Percentiles rank a stretch among this genome's conserved stretches.
Evolutionary conservation across 257 asterid genomes (phyloP).

Genomic region (Rubia yunnanensis): DNA sequence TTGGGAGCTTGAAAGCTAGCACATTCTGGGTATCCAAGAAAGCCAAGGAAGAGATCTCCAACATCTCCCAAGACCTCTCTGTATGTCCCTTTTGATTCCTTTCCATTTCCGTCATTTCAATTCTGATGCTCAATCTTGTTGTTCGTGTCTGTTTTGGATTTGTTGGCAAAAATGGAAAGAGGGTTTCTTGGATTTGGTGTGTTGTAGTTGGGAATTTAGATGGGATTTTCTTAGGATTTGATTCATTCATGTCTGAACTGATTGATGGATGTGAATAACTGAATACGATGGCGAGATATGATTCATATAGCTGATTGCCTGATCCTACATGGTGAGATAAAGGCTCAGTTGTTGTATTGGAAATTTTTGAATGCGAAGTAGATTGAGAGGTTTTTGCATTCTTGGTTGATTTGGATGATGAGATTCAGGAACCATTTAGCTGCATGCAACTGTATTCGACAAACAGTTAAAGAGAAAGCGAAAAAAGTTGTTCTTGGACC

Average conservation of each 20-base stretch:
- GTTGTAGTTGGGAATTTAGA: not conserved
- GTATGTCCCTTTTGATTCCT: constrained; percentile 24
- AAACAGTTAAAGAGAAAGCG: not conserved
- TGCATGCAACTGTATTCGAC: not conserved
- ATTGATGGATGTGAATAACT: not conserved
- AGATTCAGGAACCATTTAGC: too few species aligned
- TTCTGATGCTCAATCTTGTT: not conserved
- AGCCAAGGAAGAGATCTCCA: constrained; percentile 90
- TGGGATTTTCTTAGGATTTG: not conserved
- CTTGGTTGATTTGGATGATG: not conserved
- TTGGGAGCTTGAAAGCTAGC: constrained; percentile 73
- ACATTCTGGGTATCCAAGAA: constrained; percentile 91
- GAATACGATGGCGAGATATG: not conserved
- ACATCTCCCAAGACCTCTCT: constrained; percentile 75
- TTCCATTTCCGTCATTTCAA: not conserved
- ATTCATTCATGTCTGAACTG: not conserved
- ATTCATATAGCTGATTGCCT: too few species aligned
- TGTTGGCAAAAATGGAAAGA: not conserved
- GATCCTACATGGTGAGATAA: too few species aligned
- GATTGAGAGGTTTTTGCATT: not conserved
- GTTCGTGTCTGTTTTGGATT: not conserved
- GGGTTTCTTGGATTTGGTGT: not conserved
- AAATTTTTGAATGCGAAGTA: not conserved
- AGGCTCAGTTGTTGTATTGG: too few species aligned
- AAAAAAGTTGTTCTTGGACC: not conserved